Base-by-base conservation (phyloP, 495 filamentous ascomycete species). In the Cetradonia linearis region DNA sequence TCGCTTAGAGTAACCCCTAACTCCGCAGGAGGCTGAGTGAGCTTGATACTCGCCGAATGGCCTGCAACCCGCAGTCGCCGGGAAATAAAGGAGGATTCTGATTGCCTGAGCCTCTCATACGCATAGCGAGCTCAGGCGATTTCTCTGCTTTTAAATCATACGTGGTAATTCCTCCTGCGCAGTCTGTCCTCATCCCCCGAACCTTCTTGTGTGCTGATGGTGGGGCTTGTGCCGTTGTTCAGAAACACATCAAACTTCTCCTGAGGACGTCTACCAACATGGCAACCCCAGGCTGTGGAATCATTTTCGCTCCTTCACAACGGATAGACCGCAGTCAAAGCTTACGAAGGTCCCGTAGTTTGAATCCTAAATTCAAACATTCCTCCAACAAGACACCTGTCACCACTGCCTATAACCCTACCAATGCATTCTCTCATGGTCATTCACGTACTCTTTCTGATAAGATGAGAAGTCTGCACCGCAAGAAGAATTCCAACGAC, bases 401-500 rank as follows among this genome's bases (percentile, higher is more conserved):
- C 8, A 55, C 36, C 42, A 18, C 30, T 3, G 18, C 34, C 31
- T 53, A 48, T 59, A 49, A 34, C 14, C 53, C 49, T 13, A 58
- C 63, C 36, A 46, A 38, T 18, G 47, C 31, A 14, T 54, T 46
- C 27, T 54, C 56, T 48, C 54, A 58, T 54, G 50, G 36, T 55
- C 60, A 63, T 31, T 48, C 56, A 50, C 60, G 61, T 44, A 53
- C 54, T 1, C 28, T 59, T 13, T 63, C 66, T 8, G 56, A 63
- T 55, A 68, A 63, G 52, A 62, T 68, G 63, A 66, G 58, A 40
- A 62, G 36, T 20, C n/a, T 65, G 10, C 66, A 65, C 27, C 50
- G 65, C 14, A 67, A 65, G 55, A 65, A 68, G 40, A 66, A 56
- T 6, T 53, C 58, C 9, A 66, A 65, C 30, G 62, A 63, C 36